Conservation (phyloP, 345 rosid genomes). For the Syzygium oleosum region DNA sequence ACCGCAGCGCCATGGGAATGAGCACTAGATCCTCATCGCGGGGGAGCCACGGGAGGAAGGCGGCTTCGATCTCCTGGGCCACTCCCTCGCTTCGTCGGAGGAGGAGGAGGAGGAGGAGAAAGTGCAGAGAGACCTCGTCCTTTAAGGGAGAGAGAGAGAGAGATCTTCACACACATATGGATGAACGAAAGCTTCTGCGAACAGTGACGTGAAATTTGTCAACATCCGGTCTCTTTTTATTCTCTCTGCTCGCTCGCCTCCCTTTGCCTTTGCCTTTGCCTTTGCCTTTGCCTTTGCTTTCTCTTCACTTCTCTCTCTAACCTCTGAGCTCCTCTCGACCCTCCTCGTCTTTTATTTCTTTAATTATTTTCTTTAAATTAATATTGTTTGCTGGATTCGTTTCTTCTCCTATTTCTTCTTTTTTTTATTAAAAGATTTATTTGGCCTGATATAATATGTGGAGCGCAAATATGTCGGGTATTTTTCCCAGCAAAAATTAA, state of each 20-base stretch:
- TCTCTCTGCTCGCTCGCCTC: slow-evolving; percentile 29
- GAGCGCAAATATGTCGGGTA: neutral
- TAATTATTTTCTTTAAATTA: neutral
- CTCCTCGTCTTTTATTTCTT: neutral
- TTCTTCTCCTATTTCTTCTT: neutral
- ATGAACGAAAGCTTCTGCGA: slow-evolving; percentile 70
- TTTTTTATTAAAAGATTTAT: neutral
- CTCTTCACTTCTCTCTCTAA: slow-evolving; percentile 17
- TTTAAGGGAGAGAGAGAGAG: slow-evolving; percentile 31
- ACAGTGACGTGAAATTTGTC: slow-evolving; percentile 94
- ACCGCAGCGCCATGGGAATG: neutral
- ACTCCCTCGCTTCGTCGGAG: neutral
- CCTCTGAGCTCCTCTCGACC: too few relatives aligned
- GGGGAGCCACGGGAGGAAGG: slow-evolving; percentile 7
- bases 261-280: too few relatives aligned
- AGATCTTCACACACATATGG: slow-evolving; percentile 41
- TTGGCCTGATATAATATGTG: neutral
- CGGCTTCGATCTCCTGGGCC: neutral
- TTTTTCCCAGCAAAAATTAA: neutral
- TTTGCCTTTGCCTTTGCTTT: slow-evolving; percentile 24
- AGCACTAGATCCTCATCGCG: slow-evolving; percentile 14
- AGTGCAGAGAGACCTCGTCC: slow-evolving; percentile 1
- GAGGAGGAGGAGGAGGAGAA: slow-evolving; percentile 8
- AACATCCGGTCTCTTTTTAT: slow-evolving; percentile 73
- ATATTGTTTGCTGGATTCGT: neutral